phyloP scores from a whole-genome alignment of 139 green algal genomes.

The Diplosphaera chodatii region DNA sequence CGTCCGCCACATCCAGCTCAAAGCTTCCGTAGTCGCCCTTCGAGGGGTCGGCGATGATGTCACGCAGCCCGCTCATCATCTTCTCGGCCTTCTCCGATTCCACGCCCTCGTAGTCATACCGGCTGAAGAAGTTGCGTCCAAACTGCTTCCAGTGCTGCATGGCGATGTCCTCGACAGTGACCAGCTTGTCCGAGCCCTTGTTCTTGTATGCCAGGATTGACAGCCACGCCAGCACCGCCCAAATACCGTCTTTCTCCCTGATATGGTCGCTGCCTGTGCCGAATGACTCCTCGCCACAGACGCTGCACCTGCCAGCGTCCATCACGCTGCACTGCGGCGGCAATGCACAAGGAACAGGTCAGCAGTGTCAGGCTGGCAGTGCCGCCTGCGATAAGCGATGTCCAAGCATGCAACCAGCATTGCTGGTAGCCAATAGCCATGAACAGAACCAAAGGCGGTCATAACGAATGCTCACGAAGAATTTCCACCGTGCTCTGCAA shows the following conservation, averaged over 20 bases:
- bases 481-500: slow-evolving; percentile 97
- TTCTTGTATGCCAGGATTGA: slow-evolving; percentile 91
- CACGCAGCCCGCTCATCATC: slow-evolving; percentile 81
- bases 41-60: slow-evolving; percentile 48
- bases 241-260: slow-evolving; percentile 97
- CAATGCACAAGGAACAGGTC: too few relatives aligned
- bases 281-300: slow-evolving; percentile 98
- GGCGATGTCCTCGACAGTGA: slow-evolving; percentile 88
- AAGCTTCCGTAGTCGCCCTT: slow-evolving; percentile 66
- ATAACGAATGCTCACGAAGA: too few relatives aligned
- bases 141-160: slow-evolving; percentile 92
- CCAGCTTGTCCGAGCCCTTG: slow-evolving; percentile 72
- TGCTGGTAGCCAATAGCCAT: too few relatives aligned
- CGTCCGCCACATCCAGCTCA: slow-evolving; percentile 79
- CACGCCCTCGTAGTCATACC: slow-evolving; percentile 96
- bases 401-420: too few relatives aligned
- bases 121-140: slow-evolving; percentile 94
- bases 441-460: too few relatives aligned
- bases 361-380: too few relatives aligned
- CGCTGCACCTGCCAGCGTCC: slow-evolving; percentile 88
- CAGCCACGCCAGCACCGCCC: slow-evolving; percentile 92
- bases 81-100: slow-evolving; percentile 63
- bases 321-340: slow-evolving; percentile 99
- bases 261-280: slow-evolving; percentile 94
- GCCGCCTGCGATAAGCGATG: too few relatives aligned